phyloP scores from a whole-genome alignment of 208 protist species.

The Wallacemonas collosoma region DNA sequence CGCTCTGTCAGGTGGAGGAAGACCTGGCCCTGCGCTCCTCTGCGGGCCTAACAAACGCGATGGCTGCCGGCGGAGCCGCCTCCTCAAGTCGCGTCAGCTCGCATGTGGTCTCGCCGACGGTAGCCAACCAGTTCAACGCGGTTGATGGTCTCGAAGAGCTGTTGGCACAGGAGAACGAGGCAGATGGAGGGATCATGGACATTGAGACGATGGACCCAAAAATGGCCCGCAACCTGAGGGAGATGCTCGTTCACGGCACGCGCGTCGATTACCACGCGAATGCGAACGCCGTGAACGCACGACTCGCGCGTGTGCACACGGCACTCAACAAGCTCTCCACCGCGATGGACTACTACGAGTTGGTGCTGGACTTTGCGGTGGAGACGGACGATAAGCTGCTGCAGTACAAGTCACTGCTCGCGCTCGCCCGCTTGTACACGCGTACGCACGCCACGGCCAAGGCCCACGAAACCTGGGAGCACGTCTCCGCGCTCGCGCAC shows the following conservation, averaged over 20 bases:
- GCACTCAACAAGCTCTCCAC: slow-evolving; percentile 69
- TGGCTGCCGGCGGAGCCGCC: slow-evolving; percentile 5
- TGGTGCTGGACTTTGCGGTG: slow-evolving; percentile 71
- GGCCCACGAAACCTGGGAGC: slow-evolving; percentile 69
- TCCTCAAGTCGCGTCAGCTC: slow-evolving; percentile 2
- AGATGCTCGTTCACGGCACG: slow-evolving; percentile 54
- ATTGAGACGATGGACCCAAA: slow-evolving; percentile 16
- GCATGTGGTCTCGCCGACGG: slow-evolving; percentile 1
- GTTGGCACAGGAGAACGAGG: slow-evolving; percentile 12
- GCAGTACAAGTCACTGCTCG: slow-evolving; percentile 76
- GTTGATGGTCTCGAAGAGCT: background rate
- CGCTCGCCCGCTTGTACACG: slow-evolving; percentile 79
- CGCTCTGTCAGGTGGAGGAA: slow-evolving; percentile 58
- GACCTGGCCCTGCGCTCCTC: slow-evolving; percentile 30
- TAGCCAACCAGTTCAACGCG: background rate
- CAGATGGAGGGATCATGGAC: slow-evolving; percentile 21
- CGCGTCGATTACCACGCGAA: slow-evolving; percentile 51
- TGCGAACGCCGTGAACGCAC: slow-evolving; percentile 70
- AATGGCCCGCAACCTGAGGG: slow-evolving; percentile 34
- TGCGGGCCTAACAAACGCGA: background rate
- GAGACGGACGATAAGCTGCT: slow-evolving; percentile 71
- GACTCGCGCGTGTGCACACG: slow-evolving; percentile 78
- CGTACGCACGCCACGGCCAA: slow-evolving; percentile 34
- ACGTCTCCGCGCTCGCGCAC: slow-evolving; percentile 78
- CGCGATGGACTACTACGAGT: slow-evolving; percentile 77